These are phyloP conservation scores for Hibiscus mutabilis DNA, from an alignment of 345 rosid species.

Conservation along the genomic window DNA sequence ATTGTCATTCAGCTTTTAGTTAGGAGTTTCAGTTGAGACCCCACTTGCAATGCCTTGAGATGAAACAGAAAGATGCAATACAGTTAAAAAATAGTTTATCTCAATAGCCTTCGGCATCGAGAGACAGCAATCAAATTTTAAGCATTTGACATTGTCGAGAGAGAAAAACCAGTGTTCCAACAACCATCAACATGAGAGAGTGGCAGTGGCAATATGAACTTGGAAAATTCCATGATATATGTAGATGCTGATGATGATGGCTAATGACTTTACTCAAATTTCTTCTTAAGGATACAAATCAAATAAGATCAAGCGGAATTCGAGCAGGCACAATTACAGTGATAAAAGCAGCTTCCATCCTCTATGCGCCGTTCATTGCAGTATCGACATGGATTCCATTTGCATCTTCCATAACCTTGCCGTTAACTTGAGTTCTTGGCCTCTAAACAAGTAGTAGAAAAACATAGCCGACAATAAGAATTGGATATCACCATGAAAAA, in stretches of 20 bases:
- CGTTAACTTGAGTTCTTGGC: conserved; percentile 74
- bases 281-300: conserved; percentile 25
- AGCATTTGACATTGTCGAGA: not conserved
- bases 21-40: not conserved
- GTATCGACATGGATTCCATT: conserved; percentile 54
- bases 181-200: conserved; percentile 5
- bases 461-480: not conserved
- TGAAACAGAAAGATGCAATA: not conserved
- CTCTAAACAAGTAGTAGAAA: conserved; percentile 38
- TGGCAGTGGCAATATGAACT: not conserved
- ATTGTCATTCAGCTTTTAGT: not conserved
- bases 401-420: conserved; percentile 68
- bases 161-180: not conserved
- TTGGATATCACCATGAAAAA: not conserved
- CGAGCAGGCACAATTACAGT: conserved; percentile 1
- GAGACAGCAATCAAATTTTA: not conserved
- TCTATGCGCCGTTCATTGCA: conserved; percentile 73
- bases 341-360: conserved; percentile 15
- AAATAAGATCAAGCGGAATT: conserved; percentile 3
- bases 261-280: conserved; percentile 9
- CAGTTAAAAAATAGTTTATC: not conserved
- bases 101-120: conserved; percentile 11
- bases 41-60: not conserved
- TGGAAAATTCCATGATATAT: conserved; percentile 19
- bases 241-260: conserved; percentile 16